These are phyloP conservation scores for Tetrapisispora iriomotensis DNA, from an alignment of 805 yeast species.

Conservation along the genomic window DNA sequence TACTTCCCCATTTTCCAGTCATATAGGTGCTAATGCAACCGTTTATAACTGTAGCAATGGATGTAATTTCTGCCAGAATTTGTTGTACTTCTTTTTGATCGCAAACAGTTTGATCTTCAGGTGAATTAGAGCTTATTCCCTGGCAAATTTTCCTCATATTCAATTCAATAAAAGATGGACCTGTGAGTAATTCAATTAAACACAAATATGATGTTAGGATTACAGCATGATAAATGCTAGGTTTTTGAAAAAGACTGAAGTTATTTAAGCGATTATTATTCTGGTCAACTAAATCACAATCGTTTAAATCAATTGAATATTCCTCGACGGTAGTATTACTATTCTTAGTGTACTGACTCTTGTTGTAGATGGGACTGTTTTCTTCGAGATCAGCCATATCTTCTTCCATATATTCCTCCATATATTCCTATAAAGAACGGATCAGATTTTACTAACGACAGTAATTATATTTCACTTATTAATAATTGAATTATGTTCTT, in stretches of 20 bases:
- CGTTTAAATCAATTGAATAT: no score
- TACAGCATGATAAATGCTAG: background rate
- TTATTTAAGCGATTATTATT: background rate
- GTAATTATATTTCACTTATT: no score
- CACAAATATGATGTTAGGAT: background rate
- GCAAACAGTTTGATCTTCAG: conserved; percentile 25
- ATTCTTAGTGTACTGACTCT: background rate
- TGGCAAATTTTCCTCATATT: background rate
- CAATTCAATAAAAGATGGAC: background rate
- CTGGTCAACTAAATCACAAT: no score
- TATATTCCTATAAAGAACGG: conserved; percentile 30
- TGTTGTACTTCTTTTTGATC: conserved; percentile 34
- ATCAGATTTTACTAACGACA: conserved; percentile 45
- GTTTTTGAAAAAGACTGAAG: no score
- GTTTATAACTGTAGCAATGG: conserved; percentile 32
- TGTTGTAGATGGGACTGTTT: conserved; percentile 45
- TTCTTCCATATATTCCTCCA: conserved; percentile 17
- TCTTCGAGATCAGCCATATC: conserved; percentile 58
- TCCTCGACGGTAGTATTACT: background rate
- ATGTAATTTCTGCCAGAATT: conserved; percentile 39
- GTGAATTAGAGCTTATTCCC: background rate
- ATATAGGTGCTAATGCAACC: conserved; percentile 42
- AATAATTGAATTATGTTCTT: no score
- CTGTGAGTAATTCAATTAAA: background rate
- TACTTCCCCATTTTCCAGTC: conserved; percentile 51